Evolutionary conservation across 106 monocot species (phyloP).

Genomic region (Dactylorhiza incarnata): DNA sequence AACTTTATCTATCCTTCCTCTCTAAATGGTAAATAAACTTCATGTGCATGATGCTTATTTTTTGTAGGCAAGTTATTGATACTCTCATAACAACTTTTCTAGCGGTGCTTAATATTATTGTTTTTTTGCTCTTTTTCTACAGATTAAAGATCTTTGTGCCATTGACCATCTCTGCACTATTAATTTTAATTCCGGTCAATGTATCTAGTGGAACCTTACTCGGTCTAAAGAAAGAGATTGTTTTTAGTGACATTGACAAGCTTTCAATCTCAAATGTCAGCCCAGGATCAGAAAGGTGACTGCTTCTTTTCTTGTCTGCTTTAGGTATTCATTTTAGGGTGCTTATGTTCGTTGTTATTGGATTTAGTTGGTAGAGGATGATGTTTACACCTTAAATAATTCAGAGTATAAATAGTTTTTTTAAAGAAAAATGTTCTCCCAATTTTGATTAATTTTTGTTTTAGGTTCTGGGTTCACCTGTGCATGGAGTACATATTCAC

Average conservation of each 20-base stretch:
- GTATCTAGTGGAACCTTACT: conserved; percentile 70
- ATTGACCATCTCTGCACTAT: conserved; percentile 46
- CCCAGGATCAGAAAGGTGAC: conserved; percentile 65
- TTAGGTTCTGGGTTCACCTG: conserved; percentile 90
- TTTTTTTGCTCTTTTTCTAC: conserved; percentile 10
- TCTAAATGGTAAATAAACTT: not conserved
- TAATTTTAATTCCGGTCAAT: conserved; percentile 89
- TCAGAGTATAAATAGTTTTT: not conserved
- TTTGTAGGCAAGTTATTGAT: not conserved
- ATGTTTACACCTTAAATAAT: not conserved
- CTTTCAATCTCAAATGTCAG: conserved; percentile 96
- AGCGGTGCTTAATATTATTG: not conserved
- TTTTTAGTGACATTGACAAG: conserved; percentile 85
- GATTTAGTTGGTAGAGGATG: conserved; percentile 3
- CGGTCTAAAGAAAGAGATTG: conserved; percentile 55
- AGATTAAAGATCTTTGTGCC: conserved; percentile 95
- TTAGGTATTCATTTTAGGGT: not conserved
- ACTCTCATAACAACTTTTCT: not conserved
- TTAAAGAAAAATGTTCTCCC: not conserved
- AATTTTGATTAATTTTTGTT: conserved; percentile 13
- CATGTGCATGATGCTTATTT: not conserved
- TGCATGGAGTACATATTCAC: conserved; percentile 78
- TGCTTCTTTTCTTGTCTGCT: not conserved
- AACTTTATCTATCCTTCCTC: not conserved
- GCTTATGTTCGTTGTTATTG: not conserved